Evolutionary conservation across 2,329 filamentous ascomycete genomes (phyloP).

Genomic region (Scopulariopsis brevicaulis): DNA sequence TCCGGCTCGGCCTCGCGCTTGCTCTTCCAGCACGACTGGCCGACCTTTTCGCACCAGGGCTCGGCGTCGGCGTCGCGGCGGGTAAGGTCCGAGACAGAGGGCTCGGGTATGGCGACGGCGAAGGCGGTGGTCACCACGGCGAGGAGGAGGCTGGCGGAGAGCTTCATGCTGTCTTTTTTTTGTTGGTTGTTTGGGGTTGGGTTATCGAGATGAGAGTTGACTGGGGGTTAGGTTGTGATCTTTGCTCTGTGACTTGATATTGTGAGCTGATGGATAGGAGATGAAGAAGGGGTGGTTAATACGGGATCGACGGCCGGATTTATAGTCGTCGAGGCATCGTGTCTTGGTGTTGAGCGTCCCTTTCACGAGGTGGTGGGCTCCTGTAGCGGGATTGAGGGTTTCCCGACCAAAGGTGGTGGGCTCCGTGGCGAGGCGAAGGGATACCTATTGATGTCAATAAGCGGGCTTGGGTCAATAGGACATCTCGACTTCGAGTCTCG

Average conservation of each 20-base stretch:
- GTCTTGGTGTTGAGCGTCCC: not conserved
- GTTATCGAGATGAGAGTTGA: not conserved
- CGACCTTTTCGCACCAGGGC: slow-evolving; percentile 16
- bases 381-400: no score
- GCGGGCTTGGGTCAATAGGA: not conserved
- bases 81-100: not conserved
- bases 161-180: slow-evolving; percentile 8
- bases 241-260: not conserved
- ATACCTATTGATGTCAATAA: not conserved
- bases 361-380: not conserved
- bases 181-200: not conserved
- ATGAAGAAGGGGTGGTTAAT: not conserved
- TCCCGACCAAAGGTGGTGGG: no score
- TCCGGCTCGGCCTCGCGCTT: slow-evolving; percentile 17
- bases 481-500: not conserved
- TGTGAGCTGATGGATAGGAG: not conserved
- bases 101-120: not conserved
- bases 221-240: not conserved
- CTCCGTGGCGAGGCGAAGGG: not conserved
- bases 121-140: not conserved
- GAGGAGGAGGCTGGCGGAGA: not conserved
- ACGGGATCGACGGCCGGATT: not conserved
- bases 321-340: not conserved
- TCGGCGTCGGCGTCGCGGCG: not conserved
- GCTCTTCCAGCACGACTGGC: slow-evolving; percentile 25